Base-by-base conservation (phyloP, 176 grass and related monocot genomes). In the Luzula sylvatica region DNA sequence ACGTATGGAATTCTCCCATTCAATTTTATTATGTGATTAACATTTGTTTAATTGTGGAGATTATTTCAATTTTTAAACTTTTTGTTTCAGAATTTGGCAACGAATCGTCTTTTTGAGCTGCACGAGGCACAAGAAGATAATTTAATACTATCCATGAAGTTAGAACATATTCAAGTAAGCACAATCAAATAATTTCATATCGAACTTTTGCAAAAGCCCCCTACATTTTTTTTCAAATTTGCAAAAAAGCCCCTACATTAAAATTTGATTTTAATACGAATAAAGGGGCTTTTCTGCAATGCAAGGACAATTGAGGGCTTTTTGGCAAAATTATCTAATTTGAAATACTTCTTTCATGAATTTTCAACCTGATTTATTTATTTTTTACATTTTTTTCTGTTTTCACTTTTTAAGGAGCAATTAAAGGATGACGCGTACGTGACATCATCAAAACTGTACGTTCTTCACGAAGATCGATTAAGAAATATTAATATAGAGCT, bases 121-220 rank as follows among this genome's bases (percentile, higher is more conserved):
- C 84, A 88, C 55, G 80, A 95, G 67, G 87, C 90, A 50, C 90
- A 88, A 82, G 90, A 88, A 71, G 80, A 88, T 72, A 85, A 88
- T 73, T 49, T 88, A 28, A 88, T 86, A 57, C 67, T 96, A 46
- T 88, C 84, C 16, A 89, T 66, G 68, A 73, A 88, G 56, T 69
- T 96, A 65, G 90, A 84, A 74, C 83, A 96, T 74, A 73, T 96
- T 79, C 80, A 96, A 76, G 90, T 88, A 72, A 22, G 50, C 57
- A 64, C 68, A 52, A 47, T 54, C 17, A 26, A 26, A 51, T 69
- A 69, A 26, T n/a, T n/a, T n/a, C n/a, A n/a, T n/a, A n/a, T n/a
- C n/a, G n/a, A n/a, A n/a, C n/a, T n/a, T n/a, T n/a, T n/a, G n/a
- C n/a, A n/a, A n/a, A n/a, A n/a, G n/a, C n/a, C n/a, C n/a, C n/a